phyloP scores from a whole-genome alignment of 192 early-diverging fungal genomes.

The Coemansia sp. region DNA sequence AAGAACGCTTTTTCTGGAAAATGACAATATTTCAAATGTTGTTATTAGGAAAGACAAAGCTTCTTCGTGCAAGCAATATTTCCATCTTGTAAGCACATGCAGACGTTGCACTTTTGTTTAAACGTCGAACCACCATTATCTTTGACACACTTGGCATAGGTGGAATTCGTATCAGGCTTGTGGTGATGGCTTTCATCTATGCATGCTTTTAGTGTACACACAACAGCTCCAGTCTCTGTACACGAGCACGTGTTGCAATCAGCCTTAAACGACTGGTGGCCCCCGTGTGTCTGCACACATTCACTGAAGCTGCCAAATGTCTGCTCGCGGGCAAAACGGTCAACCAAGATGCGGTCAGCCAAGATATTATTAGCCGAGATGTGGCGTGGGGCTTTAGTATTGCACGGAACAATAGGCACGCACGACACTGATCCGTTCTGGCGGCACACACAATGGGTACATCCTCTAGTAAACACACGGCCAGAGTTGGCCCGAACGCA shows the following conservation, averaged over 20 bases:
- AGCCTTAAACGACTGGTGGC: too few species aligned
- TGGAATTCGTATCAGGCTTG: not conserved
- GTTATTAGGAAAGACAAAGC: not conserved
- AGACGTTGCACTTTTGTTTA: not conserved
- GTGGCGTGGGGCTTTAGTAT: not conserved
- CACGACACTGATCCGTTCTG: constrained; percentile 30
- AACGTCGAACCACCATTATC: not conserved
- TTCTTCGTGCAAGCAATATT: not conserved
- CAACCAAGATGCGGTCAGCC: too few species aligned
- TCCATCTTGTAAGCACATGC: not conserved
- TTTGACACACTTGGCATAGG: not conserved
- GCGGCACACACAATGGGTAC: constrained; percentile 22
- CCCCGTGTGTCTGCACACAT: not conserved
- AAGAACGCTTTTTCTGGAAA: too few species aligned
- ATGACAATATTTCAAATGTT: not conserved
- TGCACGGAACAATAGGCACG: not conserved
- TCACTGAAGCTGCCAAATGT: too few species aligned
- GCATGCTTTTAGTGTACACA: too few species aligned
- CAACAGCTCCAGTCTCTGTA: too few species aligned
- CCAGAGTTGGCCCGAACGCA: constrained; percentile 29
- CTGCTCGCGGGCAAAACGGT: too few species aligned
- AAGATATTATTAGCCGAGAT: too few species aligned
- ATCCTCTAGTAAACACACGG: constrained; percentile 8
- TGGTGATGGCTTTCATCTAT: not conserved
- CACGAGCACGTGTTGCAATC: too few species aligned